phyloP scores from a whole-genome alignment of 495 filamentous ascomycete genomes.

The Ramalina peruviana region DNA sequence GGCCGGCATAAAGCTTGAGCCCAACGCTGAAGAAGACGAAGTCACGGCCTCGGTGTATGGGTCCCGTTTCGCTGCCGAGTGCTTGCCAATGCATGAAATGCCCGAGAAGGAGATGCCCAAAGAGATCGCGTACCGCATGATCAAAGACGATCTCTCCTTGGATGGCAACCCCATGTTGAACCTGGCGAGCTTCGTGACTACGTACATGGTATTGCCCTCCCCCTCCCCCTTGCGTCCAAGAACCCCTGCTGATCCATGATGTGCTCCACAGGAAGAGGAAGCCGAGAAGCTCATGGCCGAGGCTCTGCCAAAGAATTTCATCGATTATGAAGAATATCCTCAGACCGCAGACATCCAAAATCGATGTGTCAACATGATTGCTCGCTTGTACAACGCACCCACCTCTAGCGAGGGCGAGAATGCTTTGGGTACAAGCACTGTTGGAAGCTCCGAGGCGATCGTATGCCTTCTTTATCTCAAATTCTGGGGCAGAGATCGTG shows the following conservation, averaged over 20 bases:
- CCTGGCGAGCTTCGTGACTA: slow-evolving; percentile 64
- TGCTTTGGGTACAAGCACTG: slow-evolving; percentile 71
- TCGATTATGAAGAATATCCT: slow-evolving; percentile 86
- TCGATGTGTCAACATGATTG: slow-evolving; percentile 87
- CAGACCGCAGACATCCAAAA: slow-evolving; percentile 83
- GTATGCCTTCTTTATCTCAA: slow-evolving; percentile 31
- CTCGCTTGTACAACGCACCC: slow-evolving; percentile 69
- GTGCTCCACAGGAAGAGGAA: slow-evolving; percentile 54
- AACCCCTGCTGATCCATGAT: not conserved
- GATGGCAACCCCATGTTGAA: slow-evolving; percentile 86
- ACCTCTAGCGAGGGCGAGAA: slow-evolving; percentile 29
- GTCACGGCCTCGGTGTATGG: slow-evolving; percentile 74
- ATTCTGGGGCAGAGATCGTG: not conserved
- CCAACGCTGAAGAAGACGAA: slow-evolving; percentile 42
- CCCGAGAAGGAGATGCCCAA: slow-evolving; percentile 81
- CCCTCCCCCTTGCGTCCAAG: not conserved
- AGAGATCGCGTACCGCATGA: slow-evolving; percentile 86
- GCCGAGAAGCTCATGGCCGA: slow-evolving; percentile 85
- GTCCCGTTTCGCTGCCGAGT: slow-evolving; percentile 59
- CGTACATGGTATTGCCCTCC: slow-evolving; percentile 52
- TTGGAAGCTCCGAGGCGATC: slow-evolving; percentile 80
- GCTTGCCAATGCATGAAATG: slow-evolving; percentile 73
- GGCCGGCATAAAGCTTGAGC: slow-evolving; percentile 30
- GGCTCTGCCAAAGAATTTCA: slow-evolving; percentile 82
- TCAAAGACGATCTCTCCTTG: slow-evolving; percentile 81